Evolutionary conservation across 2,329 filamentous ascomycete genomes (phyloP), one percentile per base, ranked within the genome.

Genomic region (Fusarium caatingaense): DNA sequence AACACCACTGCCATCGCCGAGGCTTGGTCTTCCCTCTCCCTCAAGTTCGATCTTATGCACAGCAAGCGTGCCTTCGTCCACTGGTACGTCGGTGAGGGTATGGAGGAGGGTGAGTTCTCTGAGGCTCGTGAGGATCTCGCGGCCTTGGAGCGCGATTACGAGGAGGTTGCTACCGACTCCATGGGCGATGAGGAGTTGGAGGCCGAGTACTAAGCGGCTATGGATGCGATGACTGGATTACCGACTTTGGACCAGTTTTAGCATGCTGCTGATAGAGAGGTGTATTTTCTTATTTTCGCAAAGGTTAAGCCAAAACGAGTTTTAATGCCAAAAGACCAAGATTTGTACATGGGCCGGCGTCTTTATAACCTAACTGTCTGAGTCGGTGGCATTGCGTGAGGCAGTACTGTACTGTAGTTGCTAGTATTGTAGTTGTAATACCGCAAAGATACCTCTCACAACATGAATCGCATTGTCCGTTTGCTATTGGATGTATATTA

Each of bases 31-130:
- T 94, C 94, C 74, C 90, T 99, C 72, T 97, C 94, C 68, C 89
- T 92, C 89, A 99, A 99, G 87, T 99, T 99, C 87, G 96, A 99
- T 80, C 93, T 99, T 82, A 99, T 99, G 96, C 98, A 98, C 91
- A 97, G 93, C 83, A 99, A 99, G 92, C 96, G 96, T 87, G 96
- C 96, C 69, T 99, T 99, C 85, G 96, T 99, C 73, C 96, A 99
- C 87, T 99, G 96, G 96, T 99, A 98, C 79, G 96, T 99, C 80
- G 96, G 96, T 86, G 96, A 98, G 88, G 96, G 96, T 90, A 99
- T 99, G 96, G 96, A 99, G 89, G 96, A 99, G 84, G 96, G 96
- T 84, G 96, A 99, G 85, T 99, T 99, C 90, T 97, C 93, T 61
- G 96, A 99, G 88, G 96, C 96, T 72, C 94, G 96, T 83, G 96